These are phyloP conservation scores for Podosphaera aphanis DNA, from an alignment of 2,329 filamentous ascomycete genomes.

Conservation along the genomic window DNA sequence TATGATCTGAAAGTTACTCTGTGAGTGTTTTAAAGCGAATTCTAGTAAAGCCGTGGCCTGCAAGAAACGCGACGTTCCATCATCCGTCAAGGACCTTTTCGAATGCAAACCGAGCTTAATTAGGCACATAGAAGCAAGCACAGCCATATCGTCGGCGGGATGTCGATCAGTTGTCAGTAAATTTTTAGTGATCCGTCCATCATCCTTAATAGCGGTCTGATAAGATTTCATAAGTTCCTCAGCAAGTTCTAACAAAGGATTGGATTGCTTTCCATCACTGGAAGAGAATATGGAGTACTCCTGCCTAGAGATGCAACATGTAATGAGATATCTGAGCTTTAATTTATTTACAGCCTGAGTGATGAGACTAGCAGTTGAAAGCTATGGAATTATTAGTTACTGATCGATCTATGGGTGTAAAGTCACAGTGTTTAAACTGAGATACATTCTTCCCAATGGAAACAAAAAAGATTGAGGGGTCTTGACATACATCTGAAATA, in stretches of 20 bases:
- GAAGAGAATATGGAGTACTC: slow-evolving; percentile 5
- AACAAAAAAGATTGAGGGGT: neutral
- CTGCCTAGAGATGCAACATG: slow-evolving; percentile 10
- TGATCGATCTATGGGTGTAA: neutral
- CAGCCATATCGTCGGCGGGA: slow-evolving; percentile 15
- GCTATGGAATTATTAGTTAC: slow-evolving; percentile 3
- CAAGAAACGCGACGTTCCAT: slow-evolving; percentile 8
- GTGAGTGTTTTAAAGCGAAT: slow-evolving; percentile 15
- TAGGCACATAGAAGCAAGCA: slow-evolving; percentile 15
- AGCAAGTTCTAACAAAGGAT: slow-evolving; percentile 8
- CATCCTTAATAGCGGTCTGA: slow-evolving; percentile 8
- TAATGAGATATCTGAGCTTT: slow-evolving; percentile 13
- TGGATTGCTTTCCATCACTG: slow-evolving; percentile 4
- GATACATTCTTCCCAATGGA: neutral
- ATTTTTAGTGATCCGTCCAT: slow-evolving; percentile 9
- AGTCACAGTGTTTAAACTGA: neutral
- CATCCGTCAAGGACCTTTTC: slow-evolving; percentile 4
- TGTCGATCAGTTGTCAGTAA: slow-evolving; percentile 15
- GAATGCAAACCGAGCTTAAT: slow-evolving; percentile 11
- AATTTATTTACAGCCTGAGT: slow-evolving; percentile 10
- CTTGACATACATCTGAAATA: slow-evolving; percentile 1
- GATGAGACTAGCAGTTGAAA: slow-evolving; percentile 8
- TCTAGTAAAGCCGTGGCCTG: slow-evolving; percentile 16
- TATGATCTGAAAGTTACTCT: slow-evolving; percentile 19
- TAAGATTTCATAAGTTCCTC: slow-evolving; percentile 8